Percentiles rank a stretch among this genome's conserved stretches.
These are phyloP conservation scores for Smittium culicis DNA, from an alignment of 371 early-diverging fungal genomes.

Conservation along the genomic window DNA sequence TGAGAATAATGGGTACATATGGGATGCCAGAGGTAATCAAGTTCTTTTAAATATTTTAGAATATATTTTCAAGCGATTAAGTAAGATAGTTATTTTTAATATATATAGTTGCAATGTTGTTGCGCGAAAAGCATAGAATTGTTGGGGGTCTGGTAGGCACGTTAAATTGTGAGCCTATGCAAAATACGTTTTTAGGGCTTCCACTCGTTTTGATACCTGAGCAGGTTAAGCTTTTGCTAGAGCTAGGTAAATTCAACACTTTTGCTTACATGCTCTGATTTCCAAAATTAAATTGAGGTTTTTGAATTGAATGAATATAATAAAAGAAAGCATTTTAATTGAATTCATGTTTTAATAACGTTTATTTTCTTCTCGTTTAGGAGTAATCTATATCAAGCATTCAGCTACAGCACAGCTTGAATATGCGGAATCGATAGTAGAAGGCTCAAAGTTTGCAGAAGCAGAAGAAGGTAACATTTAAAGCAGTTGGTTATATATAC, in stretches of 20 bases:
- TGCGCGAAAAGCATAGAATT: conserved; percentile 24
- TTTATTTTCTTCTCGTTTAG: too few relatives aligned
- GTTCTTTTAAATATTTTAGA: neutral
- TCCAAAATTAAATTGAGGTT: too few relatives aligned
- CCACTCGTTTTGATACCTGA: conserved; percentile 35
- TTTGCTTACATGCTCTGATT: too few relatives aligned
- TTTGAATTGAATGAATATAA: too few relatives aligned
- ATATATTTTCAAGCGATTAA: neutral
- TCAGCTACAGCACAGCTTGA: too few relatives aligned
- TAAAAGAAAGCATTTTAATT: too few relatives aligned
- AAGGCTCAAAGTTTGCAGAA: too few relatives aligned
- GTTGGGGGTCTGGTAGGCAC: conserved; percentile 35
- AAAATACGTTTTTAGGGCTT: conserved; percentile 33
- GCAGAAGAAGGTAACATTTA: too few relatives aligned
- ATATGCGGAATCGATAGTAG: too few relatives aligned
- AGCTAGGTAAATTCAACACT: conserved; percentile 14
- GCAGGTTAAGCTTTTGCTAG: conserved; percentile 28
- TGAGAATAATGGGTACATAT: conserved; percentile 1
- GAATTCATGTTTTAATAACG: too few relatives aligned
- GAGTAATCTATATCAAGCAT: too few relatives aligned
- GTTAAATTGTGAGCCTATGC: conserved; percentile 29
- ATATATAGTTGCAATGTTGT: conserved; percentile 12
- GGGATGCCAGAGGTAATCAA: conserved; percentile 3
- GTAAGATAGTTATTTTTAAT: neutral
- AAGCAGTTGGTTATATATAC: too few relatives aligned